Conservation (phyloP, 202 grass and related monocot genomes). For the Hordeum pubiflorum region DNA sequence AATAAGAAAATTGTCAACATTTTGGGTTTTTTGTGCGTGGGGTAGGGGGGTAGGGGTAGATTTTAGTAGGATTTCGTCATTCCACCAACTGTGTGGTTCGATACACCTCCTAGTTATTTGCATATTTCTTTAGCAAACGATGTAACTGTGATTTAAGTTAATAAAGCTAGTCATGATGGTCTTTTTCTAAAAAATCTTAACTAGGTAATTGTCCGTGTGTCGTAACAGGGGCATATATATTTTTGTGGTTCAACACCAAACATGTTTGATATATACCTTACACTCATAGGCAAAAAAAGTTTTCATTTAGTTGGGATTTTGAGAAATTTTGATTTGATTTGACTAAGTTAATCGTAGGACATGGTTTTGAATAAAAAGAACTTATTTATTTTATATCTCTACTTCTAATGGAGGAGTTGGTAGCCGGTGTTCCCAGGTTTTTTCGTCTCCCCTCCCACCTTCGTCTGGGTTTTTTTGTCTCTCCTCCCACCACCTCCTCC, state of each 20-base stretch:
- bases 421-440: too few relatives aligned
- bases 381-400: background rate
- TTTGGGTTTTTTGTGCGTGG: background rate
- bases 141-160: too few relatives aligned
- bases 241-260: background rate
- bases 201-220: background rate
- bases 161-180: too few relatives aligned
- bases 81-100: too few relatives aligned
- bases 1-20: background rate
- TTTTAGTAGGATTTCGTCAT: background rate
- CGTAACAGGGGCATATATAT: background rate
- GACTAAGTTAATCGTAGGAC: background rate
- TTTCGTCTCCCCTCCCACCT: too few relatives aligned
- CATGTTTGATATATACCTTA: background rate
- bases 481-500: too few relatives aligned
- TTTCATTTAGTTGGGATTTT: background rate
- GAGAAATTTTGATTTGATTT: background rate
- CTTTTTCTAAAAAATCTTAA: background rate
- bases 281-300: background rate
- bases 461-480: too few relatives aligned
- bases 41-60: background rate
- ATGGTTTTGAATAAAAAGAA: background rate
- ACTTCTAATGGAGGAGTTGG: too few relatives aligned
- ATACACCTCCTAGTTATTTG: too few relatives aligned
- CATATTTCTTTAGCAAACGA: too few relatives aligned